These are phyloP conservation scores for Kwoniella heveanensis DNA, from an alignment of 768 basidiomycete genomes.

Conservation along the genomic window DNA sequence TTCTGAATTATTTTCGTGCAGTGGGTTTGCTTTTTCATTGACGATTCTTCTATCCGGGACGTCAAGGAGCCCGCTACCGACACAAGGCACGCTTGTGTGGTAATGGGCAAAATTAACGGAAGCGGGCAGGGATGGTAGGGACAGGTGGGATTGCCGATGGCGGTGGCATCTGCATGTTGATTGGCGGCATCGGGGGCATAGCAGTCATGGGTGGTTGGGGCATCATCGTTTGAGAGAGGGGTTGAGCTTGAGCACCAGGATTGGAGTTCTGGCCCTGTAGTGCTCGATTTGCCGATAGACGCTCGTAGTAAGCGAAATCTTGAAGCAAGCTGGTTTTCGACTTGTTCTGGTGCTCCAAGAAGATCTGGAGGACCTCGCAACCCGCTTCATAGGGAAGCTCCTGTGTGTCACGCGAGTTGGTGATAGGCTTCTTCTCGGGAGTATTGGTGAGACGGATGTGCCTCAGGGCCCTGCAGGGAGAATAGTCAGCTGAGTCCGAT, in stretches of 20 bases:
- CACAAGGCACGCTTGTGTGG: no score
- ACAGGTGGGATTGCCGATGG: constrained; percentile 28
- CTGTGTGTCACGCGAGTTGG: constrained; percentile 96
- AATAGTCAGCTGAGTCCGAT: constrained; percentile 2
- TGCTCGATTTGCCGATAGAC: constrained; percentile 25
- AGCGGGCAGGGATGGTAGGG: constrained; percentile 33
- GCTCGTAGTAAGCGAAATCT: constrained; percentile 61
- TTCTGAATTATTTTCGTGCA: no score
- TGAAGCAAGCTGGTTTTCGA: constrained; percentile 89
- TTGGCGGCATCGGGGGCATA: constrained; percentile 14
- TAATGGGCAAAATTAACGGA: constrained; percentile 17
- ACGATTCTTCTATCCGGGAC: no score
- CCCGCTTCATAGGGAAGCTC: constrained; percentile 95
- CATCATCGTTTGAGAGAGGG: constrained; percentile 3
- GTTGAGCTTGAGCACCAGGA: constrained; percentile 11
- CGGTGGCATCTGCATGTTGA: constrained; percentile 22
- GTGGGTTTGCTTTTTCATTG: no score
- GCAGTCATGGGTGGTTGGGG: constrained; percentile 8
- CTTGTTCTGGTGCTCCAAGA: constrained; percentile 75
- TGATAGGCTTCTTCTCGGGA: constrained; percentile 96
- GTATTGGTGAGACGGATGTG: constrained; percentile 67
- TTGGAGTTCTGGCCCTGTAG: constrained; percentile 6
- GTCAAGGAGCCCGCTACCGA: no score
- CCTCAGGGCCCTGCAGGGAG: constrained; percentile 34
- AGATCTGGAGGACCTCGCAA: constrained; percentile 93